Conservation (phyloP, 139 green algal species). For the Astrephomene gubernaculifera region DNA sequence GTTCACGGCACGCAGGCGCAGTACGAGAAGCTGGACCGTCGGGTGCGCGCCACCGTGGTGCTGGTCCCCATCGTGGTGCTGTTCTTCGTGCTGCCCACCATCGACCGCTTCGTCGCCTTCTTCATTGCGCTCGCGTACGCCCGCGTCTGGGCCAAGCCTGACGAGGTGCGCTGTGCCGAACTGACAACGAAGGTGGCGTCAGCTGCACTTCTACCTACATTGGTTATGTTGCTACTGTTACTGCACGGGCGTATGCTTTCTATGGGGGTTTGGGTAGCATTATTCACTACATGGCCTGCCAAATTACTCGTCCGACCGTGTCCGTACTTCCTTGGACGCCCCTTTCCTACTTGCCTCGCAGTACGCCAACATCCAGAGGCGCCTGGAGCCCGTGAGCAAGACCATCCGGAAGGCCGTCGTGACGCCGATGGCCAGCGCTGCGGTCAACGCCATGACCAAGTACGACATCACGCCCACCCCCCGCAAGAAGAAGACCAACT, state of each 20-base stretch:
- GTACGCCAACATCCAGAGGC: constrained; percentile 22
- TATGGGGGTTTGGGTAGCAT: background rate
- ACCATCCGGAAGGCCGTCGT: background rate
- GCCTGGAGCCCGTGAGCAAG: constrained; percentile 2
- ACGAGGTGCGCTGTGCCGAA: constrained; percentile 16
- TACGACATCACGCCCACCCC: constrained; percentile 42
- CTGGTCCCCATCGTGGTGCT: constrained; percentile 7
- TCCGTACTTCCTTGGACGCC: background rate
- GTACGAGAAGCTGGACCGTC: constrained; percentile 43
- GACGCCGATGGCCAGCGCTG: background rate
- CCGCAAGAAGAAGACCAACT: constrained; percentile 41
- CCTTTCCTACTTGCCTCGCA: background rate
- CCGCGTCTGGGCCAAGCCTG: constrained; percentile 5
- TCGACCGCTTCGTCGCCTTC: constrained; percentile 31
- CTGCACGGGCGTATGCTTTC: background rate
- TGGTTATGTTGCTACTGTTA: background rate
- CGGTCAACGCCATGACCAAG: background rate
- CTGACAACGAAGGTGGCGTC: background rate
- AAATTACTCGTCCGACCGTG: background rate
- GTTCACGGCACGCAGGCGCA: constrained; percentile 2
- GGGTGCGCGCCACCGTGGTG: background rate
- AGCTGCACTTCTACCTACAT: background rate
- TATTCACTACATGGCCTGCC: background rate
- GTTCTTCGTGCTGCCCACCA: constrained; percentile 17
- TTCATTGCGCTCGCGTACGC: constrained; percentile 38